phyloP scores from a whole-genome alignment of 176 grass and related monocot genomes.

The Saccharum spontaneum region DNA sequence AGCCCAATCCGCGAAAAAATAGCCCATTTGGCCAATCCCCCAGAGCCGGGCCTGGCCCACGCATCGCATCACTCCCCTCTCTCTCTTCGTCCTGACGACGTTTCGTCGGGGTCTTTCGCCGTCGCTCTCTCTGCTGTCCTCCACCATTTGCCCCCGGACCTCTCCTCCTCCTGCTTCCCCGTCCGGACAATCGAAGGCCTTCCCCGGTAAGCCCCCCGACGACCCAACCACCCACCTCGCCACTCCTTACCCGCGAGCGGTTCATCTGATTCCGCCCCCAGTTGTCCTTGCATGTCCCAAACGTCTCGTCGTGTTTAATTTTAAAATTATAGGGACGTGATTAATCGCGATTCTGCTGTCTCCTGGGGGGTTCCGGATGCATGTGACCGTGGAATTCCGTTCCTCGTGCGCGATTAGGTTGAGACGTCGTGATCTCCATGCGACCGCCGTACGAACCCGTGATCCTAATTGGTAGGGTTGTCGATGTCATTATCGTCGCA shows the following conservation, averaged over 20 bases:
- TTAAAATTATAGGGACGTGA: not conserved
- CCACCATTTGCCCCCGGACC: slow-evolving; percentile 16
- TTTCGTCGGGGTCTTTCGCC: slow-evolving; percentile 17
- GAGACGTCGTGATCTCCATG: not conserved
- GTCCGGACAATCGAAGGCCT: not conserved
- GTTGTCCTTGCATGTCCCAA: not conserved
- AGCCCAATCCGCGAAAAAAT: not conserved
- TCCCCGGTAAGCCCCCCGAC: slow-evolving; percentile 1
- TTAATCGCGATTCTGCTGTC: not conserved
- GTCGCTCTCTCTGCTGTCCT: slow-evolving; percentile 28
- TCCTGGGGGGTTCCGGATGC: not conserved
- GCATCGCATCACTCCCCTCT: not conserved
- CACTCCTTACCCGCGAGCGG: not conserved
- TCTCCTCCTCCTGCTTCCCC: not conserved
- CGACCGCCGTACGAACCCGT: not conserved
- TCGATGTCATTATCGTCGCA: slow-evolving; percentile 4
- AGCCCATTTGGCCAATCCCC: not conserved
- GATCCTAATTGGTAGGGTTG: not conserved
- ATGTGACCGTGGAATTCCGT: not conserved
- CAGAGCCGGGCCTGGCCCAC: not conserved
- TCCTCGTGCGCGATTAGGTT: not conserved
- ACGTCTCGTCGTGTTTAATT: not conserved
- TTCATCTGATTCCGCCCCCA: slow-evolving; percentile 3
- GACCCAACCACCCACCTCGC: not conserved
- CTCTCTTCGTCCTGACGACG: not conserved